Conservation (phyloP, 371 early-diverging fungal species). For the Rhizopus microsporus region DNA sequence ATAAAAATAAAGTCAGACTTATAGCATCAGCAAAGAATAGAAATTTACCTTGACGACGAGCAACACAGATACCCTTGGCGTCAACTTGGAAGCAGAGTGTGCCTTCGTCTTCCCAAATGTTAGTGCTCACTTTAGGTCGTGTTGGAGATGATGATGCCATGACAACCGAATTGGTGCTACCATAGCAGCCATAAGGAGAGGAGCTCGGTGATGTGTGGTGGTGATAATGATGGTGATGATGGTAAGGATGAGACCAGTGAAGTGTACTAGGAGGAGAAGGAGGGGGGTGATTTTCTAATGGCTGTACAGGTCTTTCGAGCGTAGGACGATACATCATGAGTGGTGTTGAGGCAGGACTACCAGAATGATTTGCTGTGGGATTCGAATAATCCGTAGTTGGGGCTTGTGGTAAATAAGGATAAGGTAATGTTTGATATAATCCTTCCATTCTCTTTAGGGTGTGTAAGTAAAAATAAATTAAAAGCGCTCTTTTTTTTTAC, state of each 20-base stretch:
- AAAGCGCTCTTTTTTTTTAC: not conserved
- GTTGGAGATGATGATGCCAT: constrained; percentile 15
- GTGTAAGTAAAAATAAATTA: constrained; percentile 1
- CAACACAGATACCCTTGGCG: constrained; percentile 76
- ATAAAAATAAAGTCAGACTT: constrained; percentile 5
- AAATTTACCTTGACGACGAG: constrained; percentile 69
- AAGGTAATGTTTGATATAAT: constrained; percentile 24
- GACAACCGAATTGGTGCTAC: not conserved
- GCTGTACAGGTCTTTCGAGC: not conserved
- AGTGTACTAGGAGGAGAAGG: not conserved
- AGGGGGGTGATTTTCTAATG: not conserved
- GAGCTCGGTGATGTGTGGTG: not conserved
- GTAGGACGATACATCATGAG: not conserved
- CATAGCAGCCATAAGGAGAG: not conserved
- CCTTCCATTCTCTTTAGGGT: constrained; percentile 16
- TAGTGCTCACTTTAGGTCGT: constrained; percentile 69
- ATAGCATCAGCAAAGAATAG: constrained; percentile 4
- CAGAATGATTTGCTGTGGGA: not conserved
- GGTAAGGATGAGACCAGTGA: constrained; percentile 3
- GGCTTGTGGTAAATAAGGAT: constrained; percentile 13
- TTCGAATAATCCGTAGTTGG: not conserved
- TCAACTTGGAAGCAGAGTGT: constrained; percentile 82
- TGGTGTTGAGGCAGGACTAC: not conserved
- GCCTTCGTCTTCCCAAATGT: constrained; percentile 83
- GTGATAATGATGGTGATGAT: constrained; percentile 13